phyloP scores from a whole-genome alignment of 2,329 filamentous ascomycete genomes.

The Beauveria australis region DNA sequence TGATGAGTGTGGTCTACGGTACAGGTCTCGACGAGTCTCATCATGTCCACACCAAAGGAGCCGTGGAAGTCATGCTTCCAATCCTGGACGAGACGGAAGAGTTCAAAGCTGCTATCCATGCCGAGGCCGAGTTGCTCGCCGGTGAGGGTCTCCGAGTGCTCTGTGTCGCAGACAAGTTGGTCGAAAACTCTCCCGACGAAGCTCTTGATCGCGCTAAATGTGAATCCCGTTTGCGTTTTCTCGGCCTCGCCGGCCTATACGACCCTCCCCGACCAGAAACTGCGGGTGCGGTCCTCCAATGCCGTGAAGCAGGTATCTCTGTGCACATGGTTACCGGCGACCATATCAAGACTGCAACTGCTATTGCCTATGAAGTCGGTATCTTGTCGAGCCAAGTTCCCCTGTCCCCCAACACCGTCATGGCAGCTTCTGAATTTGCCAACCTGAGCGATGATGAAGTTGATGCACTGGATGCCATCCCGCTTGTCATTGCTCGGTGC shows the following conservation, averaged over 20 bases:
- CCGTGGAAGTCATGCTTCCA: constrained; percentile 48
- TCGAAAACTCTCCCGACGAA: constrained; percentile 27
- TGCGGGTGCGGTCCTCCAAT: constrained; percentile 49
- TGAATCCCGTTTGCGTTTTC: constrained; percentile 51
- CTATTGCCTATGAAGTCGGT: constrained; percentile 57
- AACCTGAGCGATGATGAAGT: constrained; percentile 53
- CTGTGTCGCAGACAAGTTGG: constrained; percentile 49
- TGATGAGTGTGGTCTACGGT: constrained; percentile 63
- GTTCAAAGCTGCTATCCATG: constrained; percentile 36
- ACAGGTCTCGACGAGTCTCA: constrained; percentile 24
- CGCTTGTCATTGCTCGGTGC: constrained; percentile 61
- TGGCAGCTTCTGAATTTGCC: constrained; percentile 57
- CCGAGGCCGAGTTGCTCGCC: constrained; percentile 48
- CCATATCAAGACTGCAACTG: constrained; percentile 58
- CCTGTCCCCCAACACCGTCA: constrained; percentile 38
- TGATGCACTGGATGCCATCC: constrained; percentile 51
- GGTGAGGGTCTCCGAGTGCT: constrained; percentile 60
- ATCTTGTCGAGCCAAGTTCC: constrained; percentile 39
- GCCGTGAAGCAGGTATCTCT: constrained; percentile 52
- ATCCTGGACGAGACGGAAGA: constrained; percentile 40
- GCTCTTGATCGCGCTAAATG: constrained; percentile 42
- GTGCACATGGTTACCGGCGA: constrained; percentile 66
- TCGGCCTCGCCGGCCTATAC: constrained; percentile 65
- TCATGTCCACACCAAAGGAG: constrained; percentile 49
- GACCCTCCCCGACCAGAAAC: constrained; percentile 65